Evolutionary conservation across 1,139 yeast species (phyloP).

Genomic region (Eremothecium coryli): DNA sequence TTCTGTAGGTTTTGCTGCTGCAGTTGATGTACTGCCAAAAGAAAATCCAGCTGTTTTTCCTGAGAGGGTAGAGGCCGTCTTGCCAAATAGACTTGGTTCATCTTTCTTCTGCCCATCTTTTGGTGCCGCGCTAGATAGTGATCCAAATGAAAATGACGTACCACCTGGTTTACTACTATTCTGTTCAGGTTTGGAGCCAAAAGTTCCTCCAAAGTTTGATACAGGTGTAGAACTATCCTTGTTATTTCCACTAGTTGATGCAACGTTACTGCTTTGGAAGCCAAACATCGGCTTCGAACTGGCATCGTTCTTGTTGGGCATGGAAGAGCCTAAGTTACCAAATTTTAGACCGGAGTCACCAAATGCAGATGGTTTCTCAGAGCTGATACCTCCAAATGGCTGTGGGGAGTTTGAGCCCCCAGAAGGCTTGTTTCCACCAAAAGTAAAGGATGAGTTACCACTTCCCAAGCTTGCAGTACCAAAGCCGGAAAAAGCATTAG

Average conservation of each 20-base stretch:
- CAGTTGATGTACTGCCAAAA: background rate
- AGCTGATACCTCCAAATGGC: constrained; percentile 18
- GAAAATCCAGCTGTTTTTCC: too few relatives aligned
- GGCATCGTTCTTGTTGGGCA: too few relatives aligned
- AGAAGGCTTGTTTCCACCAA: constrained; percentile 1
- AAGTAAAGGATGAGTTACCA: constrained; percentile 2
- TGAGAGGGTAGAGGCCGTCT: background rate
- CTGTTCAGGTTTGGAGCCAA: constrained; percentile 15
- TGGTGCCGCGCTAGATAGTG: background rate
- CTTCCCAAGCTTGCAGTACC: constrained; percentile 2
- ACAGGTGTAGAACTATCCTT: constrained; percentile 8
- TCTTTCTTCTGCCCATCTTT: background rate
- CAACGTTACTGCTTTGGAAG: background rate
- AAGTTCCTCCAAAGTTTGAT: constrained; percentile 20
- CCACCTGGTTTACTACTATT: constrained; percentile 13
- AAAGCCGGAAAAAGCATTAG: constrained; percentile 5
- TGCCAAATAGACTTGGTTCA: background rate
- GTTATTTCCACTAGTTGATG: background rate
- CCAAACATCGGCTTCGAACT: background rate
- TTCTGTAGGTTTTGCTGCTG: background rate
- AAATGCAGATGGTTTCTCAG: background rate
- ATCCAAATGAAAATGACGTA: background rate
- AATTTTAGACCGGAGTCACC: constrained; percentile 5
- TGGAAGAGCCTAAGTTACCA: constrained; percentile 9
- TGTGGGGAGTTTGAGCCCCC: constrained; percentile 12